Evolutionary conservation across 805 yeast species (phyloP), one percentile per base, ranked within the genome.

Genomic region (Metschnikowia dekortorum): DNA sequence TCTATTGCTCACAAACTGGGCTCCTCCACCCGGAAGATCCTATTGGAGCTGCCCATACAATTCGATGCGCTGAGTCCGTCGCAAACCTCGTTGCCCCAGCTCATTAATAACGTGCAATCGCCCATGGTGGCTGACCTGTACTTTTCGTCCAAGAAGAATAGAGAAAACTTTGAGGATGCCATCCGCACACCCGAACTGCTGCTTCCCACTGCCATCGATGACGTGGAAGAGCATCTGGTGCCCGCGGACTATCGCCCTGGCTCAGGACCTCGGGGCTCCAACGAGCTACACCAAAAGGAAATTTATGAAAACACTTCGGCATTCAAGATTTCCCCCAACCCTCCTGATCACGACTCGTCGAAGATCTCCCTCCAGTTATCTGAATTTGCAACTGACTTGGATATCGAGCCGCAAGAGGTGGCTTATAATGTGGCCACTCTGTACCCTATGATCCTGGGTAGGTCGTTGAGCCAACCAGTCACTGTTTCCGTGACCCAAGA

Each of bases 111-210:
- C 10, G 39, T 47, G 33, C 55, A 50, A 33, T 47, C 52, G 45
- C 57, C 59, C n/a, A 42, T 54, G 48, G 57, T 49, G 14, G 55
- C 55, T 4, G 59, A 55, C 38, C 49, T 53, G 43, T 55, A 54
- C 32, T 55, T 55, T 14, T 53, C 51, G 50, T 35, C 56, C 28
- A 51, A 35, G 48, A 47, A 33, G 18, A 30, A 39, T 9, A 9
- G 44, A 3, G 44, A 38, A 4, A 22, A 44, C 14, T 29, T 33
- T 10, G 52, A 45, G 11, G 50, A 46, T 8, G 14, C 37, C 18
- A n/a, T 46, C 4, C 44, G 49, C 30, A 40, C 33, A 30, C 42
- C 41, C 9, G 52, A 36, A 18, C 22, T 28, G 41, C 42, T 39
- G n/a, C 52, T 46, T 6, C 46, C 41, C 16, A 44, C 43, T 6